These are phyloP conservation scores for Leccinum variicolor DNA, from an alignment of 768 basidiomycete species.

Conservation along the genomic window DNA sequence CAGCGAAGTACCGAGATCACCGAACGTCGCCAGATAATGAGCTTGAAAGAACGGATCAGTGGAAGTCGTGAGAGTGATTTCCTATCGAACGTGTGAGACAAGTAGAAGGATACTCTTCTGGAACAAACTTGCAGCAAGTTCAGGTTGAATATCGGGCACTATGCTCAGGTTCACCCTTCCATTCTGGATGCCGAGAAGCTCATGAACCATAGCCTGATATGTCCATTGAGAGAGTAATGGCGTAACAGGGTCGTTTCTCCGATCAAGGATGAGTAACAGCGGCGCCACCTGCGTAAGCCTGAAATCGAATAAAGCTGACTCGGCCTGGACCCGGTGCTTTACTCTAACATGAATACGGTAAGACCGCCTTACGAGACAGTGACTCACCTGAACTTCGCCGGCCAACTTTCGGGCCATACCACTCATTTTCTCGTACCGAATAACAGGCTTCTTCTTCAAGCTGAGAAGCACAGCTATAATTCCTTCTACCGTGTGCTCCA, in stretches of 20 bases:
- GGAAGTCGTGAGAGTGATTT: slow-evolving; percentile 87
- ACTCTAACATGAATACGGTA: slow-evolving; percentile 8
- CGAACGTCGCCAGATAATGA: slow-evolving; percentile 90
- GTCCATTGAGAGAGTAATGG: slow-evolving; percentile 98
- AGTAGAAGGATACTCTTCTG: neutral
- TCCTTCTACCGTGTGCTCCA: slow-evolving; percentile 77
- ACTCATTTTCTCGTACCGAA: slow-evolving; percentile 93
- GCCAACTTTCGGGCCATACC: slow-evolving; percentile 89
- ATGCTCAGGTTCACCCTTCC: slow-evolving; percentile 82
- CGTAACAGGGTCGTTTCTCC: slow-evolving; percentile 96
- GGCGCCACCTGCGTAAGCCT: slow-evolving; percentile 85
- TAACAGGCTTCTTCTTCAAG: slow-evolving; percentile 92
- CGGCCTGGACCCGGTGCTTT: slow-evolving; percentile 77
- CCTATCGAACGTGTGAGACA: slow-evolving; percentile 44
- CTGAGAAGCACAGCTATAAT: slow-evolving; percentile 86
- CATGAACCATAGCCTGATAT: slow-evolving; percentile 99
- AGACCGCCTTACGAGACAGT: neutral
- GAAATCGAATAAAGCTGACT: slow-evolving; percentile 89
- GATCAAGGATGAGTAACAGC: slow-evolving; percentile 86
- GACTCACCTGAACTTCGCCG: slow-evolving; percentile 71
- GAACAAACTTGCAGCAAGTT: slow-evolving; percentile 63
- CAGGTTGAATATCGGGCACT: slow-evolving; percentile 83
- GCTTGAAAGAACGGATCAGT: slow-evolving; percentile 94
- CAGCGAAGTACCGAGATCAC: slow-evolving; percentile 89
- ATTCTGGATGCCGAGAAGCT: slow-evolving; percentile 89